Evolutionary conservation across 148 eudicot species (phyloP).

Genomic region (Spergularia marina): DNA sequence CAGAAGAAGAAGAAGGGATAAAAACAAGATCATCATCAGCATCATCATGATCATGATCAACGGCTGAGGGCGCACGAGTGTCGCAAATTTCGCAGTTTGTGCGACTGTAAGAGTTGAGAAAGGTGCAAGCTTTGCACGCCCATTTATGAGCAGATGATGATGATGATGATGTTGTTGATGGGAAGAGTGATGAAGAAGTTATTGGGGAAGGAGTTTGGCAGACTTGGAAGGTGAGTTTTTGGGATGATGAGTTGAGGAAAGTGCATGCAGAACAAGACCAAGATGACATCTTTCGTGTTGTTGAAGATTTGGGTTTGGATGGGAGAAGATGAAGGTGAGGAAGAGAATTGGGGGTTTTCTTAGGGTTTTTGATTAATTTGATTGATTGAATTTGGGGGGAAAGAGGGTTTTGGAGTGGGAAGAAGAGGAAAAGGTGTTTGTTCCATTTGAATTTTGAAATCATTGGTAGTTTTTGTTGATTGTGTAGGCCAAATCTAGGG

Average conservation of each 20-base stretch:
- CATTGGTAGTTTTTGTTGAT: not conserved
- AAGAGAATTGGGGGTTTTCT: constrained; percentile 20
- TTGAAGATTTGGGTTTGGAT: not conserved
- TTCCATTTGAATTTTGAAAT: constrained; percentile 31
- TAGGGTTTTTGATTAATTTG: constrained; percentile 32
- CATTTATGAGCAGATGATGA: constrained; percentile 47
- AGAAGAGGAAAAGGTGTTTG: not conserved
- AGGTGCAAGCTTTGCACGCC: constrained; percentile 84
- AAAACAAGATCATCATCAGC: constrained; percentile 29
- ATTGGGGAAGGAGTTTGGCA: constrained; percentile 45
- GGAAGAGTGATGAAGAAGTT: constrained; percentile 15
- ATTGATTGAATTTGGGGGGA: not conserved
- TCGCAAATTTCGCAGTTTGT: constrained; percentile 60
- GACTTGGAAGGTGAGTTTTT: constrained; percentile 52
- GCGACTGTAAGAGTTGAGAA: constrained; percentile 49
- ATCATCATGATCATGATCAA: constrained; percentile 9
- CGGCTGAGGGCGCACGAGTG: constrained; percentile 38
- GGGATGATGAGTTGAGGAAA: constrained; percentile 65
- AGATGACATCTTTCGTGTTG: constrained; percentile 29
- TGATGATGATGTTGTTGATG: constrained; percentile 25
- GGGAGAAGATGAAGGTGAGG: not conserved
- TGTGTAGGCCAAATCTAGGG: not conserved
- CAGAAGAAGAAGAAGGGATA: constrained; percentile 14
- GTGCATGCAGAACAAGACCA: constrained; percentile 78
- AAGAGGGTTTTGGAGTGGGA: not conserved